phyloP scores from a whole-genome alignment of 2,329 filamentous ascomycete genomes.

The Penicillium palitans region DNA sequence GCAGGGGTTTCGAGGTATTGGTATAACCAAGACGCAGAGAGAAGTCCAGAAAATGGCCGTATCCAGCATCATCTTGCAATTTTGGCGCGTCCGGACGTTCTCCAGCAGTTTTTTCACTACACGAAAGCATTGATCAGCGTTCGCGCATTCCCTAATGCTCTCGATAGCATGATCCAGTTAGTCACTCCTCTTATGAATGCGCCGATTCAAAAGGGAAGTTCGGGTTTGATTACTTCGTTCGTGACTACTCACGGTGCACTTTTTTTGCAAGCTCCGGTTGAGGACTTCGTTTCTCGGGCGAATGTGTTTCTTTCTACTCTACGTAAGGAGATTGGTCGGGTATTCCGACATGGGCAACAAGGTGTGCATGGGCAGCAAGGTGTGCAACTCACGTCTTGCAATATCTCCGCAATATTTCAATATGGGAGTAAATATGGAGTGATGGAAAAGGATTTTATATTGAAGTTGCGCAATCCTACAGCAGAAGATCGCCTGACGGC shows the following conservation, averaged over 20 bases:
- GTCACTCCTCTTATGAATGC: slow-evolving; percentile 51
- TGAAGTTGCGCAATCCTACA: slow-evolving; percentile 13
- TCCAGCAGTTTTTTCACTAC: slow-evolving; percentile 62
- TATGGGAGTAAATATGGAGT: slow-evolving; percentile 50
- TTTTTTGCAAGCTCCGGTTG: slow-evolving; percentile 40
- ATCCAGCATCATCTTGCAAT: slow-evolving; percentile 86
- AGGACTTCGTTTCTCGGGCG: slow-evolving; percentile 42
- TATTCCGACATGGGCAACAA: slow-evolving; percentile 53
- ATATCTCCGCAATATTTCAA: slow-evolving; percentile 57
- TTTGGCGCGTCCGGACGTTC: slow-evolving; percentile 57
- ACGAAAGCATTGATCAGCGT: slow-evolving; percentile 58
- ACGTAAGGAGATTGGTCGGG: slow-evolving; percentile 49
- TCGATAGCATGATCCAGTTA: slow-evolving; percentile 57
- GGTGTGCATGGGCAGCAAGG: slow-evolving; percentile 48
- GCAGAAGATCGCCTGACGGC: slow-evolving; percentile 19
- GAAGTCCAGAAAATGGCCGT: slow-evolving; percentile 70
- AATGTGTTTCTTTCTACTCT: slow-evolving; percentile 48
- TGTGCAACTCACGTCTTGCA: slow-evolving; percentile 55
- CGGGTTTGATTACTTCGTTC: slow-evolving; percentile 51
- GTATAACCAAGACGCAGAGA: slow-evolving; percentile 81
- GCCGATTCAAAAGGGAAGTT: slow-evolving; percentile 32
- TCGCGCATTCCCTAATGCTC: slow-evolving; percentile 56
- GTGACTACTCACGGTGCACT: slow-evolving; percentile 56
- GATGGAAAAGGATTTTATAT: slow-evolving; percentile 31
- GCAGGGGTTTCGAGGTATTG: slow-evolving; percentile 75